A percentile compares a stretch with the other conserved stretches of the same genome.
phyloP scores from a whole-genome alignment of 768 basidiomycete species.

The Serpula lacrymans region DNA sequence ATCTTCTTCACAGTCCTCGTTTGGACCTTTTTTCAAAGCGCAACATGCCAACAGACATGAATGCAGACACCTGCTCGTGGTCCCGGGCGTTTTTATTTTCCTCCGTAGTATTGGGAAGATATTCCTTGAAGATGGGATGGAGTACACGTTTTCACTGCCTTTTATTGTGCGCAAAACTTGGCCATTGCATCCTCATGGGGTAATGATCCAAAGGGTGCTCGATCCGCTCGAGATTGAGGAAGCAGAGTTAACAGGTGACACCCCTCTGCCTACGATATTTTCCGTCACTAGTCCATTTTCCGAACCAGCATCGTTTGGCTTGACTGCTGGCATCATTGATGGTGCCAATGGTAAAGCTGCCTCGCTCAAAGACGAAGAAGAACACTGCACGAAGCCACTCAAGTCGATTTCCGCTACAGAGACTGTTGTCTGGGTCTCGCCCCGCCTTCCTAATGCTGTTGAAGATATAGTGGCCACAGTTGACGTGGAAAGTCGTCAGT shows the following conservation, averaged over 20 bases:
- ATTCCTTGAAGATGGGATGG: slow-evolving; percentile 64
- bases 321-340: slow-evolving; percentile 59
- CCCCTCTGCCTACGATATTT: slow-evolving; percentile 76
- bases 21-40: slow-evolving; percentile 48
- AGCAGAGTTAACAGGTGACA: slow-evolving; percentile 60
- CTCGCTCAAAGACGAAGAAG: slow-evolving; percentile 52
- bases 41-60: slow-evolving; percentile 37
- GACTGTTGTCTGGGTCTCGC: slow-evolving; percentile 60
- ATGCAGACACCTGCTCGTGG: slow-evolving; percentile 34
- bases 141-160: slow-evolving; percentile 77
- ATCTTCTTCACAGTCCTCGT: slow-evolving; percentile 39
- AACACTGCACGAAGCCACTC: slow-evolving; percentile 46
- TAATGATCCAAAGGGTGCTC: slow-evolving; percentile 73
- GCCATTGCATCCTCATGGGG: slow-evolving; percentile 75
- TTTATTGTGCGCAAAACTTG: slow-evolving; percentile 79
- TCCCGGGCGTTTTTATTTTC: slow-evolving; percentile 73
- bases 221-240: slow-evolving; percentile 67
- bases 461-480: slow-evolving; percentile 58
- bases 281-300: slow-evolving; percentile 73
- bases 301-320: slow-evolving; percentile 68
- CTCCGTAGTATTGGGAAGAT: slow-evolving; percentile 71
- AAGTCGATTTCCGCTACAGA: slow-evolving; percentile 60
- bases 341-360: slow-evolving; percentile 31
- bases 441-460: slow-evolving; percentile 34
- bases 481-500: slow-evolving; percentile 45